phyloP scores from a whole-genome alignment of 176 grass and related monocot genomes.

The Aechmea fasciata region DNA sequence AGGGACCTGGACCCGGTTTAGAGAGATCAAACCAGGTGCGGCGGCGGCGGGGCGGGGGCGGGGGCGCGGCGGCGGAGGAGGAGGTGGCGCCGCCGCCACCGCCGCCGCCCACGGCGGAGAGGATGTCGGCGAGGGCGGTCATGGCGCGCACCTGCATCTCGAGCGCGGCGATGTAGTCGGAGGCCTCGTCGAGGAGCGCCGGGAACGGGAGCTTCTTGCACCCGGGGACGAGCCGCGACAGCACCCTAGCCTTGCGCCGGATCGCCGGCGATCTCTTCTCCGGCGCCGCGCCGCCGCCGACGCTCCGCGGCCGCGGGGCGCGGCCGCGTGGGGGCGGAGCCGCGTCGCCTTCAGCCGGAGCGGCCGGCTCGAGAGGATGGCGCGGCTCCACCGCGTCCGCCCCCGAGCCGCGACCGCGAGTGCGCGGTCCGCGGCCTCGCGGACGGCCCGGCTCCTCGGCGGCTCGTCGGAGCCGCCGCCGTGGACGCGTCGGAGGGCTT shows the following conservation, averaged over 20 bases:
- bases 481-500: constrained; percentile 61
- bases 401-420: constrained; percentile 63
- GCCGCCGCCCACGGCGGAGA: constrained; percentile 16
- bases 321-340: constrained; percentile 24
- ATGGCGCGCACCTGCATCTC: constrained; percentile 96
- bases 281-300: background rate
- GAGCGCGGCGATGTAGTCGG: constrained; percentile 79
- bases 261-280: constrained; percentile 26
- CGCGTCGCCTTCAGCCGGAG: constrained; percentile 29
- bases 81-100: background rate
- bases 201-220: constrained; percentile 66
- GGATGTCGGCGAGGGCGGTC: constrained; percentile 58
- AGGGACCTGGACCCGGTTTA: background rate
- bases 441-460: constrained; percentile 19
- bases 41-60: constrained; percentile 21
- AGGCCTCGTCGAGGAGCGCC: constrained; percentile 51
- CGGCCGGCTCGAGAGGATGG: constrained; percentile 48
- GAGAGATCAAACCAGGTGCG: too few relatives aligned
- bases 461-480: background rate
- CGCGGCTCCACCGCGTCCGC: constrained; percentile 70
- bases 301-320: background rate
- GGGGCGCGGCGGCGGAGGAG: constrained; percentile 11
- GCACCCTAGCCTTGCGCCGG: constrained; percentile 52
- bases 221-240: constrained; percentile 67
- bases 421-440: constrained; percentile 70